phyloP scores from a whole-genome alignment of 192 early-diverging fungal genomes.

The Coemansia sp. region DNA sequence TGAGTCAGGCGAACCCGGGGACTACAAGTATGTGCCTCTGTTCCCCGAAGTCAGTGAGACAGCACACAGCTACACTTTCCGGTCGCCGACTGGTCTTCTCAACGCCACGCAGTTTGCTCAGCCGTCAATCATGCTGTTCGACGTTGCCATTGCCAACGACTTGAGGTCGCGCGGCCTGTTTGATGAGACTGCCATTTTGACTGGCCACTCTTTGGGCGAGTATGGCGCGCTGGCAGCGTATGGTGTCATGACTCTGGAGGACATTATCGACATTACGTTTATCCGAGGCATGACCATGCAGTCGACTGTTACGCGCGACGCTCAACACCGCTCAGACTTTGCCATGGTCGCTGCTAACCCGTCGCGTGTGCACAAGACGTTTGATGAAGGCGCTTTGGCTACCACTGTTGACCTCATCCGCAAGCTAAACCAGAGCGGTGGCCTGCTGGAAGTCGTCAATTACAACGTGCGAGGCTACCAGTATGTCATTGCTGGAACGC shows the following conservation, averaged over 20 bases:
- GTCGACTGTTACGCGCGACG: conserved; percentile 82
- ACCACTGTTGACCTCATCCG: conserved; percentile 64
- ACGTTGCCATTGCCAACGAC: conserved; percentile 77
- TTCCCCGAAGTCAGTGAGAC: conserved; percentile 81
- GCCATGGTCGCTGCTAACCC: conserved; percentile 96
- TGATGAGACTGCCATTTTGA: conserved; percentile 73
- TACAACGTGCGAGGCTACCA: conserved; percentile 96
- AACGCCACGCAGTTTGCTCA: conserved; percentile 96
- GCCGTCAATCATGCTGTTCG: conserved; percentile 85
- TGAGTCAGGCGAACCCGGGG: background rate
- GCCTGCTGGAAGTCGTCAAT: conserved; percentile 95
- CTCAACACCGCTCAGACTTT: conserved; percentile 79
- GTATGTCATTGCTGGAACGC: conserved; percentile 91
- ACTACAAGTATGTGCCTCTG: conserved; percentile 56
- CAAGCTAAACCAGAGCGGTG: conserved; percentile 31
- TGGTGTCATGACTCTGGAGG: conserved; percentile 79
- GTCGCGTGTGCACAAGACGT: conserved; percentile 73
- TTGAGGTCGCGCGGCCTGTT: conserved; percentile 86
- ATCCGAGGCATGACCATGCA: conserved; percentile 99
- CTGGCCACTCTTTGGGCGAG: conserved; percentile 95
- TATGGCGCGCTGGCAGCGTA: conserved; percentile 88
- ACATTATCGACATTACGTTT: conserved; percentile 88
- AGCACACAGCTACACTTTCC: conserved; percentile 80
- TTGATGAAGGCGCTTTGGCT: conserved; percentile 73
- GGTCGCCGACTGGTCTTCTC: conserved; percentile 80